Base-by-base conservation (phyloP, 495 filamentous ascomycete species). In the Trichoderma gamsii region DNA sequence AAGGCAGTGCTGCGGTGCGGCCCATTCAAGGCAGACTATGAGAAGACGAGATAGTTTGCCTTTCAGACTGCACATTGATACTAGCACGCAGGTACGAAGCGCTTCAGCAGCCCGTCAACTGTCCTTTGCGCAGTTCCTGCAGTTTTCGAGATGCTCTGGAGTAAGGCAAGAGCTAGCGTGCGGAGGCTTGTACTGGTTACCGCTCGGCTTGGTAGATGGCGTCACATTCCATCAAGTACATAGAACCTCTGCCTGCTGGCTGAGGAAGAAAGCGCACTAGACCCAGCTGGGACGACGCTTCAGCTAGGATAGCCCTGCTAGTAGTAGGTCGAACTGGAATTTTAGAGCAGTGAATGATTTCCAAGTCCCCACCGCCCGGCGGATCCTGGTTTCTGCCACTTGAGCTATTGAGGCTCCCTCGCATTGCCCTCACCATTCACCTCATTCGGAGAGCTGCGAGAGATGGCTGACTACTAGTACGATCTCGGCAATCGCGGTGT, bases 351-450 rank as follows among this genome's bases (percentile, higher is more conserved):
- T 2, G n/a, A n/a, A 49, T 61, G 56, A 61, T 61, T 61, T 61
- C 23, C 56, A 32, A 32, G 16, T 61, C 56, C 11, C 25, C 56
- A 61, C 56, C 21, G 12, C 23, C 8, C 15, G 56, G 51, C 56
- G 56, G 56, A 61, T 61, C 56, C 56, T 61, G 56, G 9, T 32
- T 12, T 61, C 56, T 27, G 56, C 56, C 56, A 61, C 56, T 61
- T n/a, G 8, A 61, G 23, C 56, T 32, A 61, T 61, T 61, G 56
- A 61, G 56, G 56, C 56, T 61, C 56, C 56, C 23, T 29, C 23
- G n/a, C 56, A 4, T 61, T 32, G 18, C 51, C 21, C 3, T 56
- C 21, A 12, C 13, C 56, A 61, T 61, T 25, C 27, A 25, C 12
- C 56, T 15, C 56, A 13, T 11, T 61, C 56, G 9, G 51, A 16